phyloP scores from a whole-genome alignment of 73 alveolate genomes.

The Breviolum minutum region DNA sequence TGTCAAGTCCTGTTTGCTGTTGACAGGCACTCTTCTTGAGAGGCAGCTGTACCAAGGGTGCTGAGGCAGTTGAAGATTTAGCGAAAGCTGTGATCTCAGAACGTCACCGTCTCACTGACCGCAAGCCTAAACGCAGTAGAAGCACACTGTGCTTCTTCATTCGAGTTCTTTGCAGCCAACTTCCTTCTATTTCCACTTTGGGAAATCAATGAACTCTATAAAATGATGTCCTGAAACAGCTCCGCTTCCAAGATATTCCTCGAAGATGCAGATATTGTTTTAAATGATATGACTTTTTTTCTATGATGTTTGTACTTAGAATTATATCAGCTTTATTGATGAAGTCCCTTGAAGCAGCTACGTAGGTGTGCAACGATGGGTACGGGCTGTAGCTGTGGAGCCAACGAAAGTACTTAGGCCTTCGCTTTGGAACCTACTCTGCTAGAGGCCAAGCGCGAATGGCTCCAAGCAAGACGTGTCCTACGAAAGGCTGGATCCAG shows the following conservation, averaged over 20 bases:
- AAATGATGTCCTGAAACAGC: no score
- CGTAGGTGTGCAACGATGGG: no score
- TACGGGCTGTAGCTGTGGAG: background rate
- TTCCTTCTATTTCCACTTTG: no score
- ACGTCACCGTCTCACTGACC: background rate
- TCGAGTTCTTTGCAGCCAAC: no score
- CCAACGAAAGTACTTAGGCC: background rate
- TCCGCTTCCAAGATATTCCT: no score
- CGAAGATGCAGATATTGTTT: no score
- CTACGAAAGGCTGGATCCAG: constrained; percentile 22
- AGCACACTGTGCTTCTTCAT: no score
- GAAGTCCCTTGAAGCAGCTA: no score
- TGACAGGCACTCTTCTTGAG: constrained; percentile 71
- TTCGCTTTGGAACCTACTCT: constrained; percentile 16
- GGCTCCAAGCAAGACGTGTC: constrained; percentile 58
- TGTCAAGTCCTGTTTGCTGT: background rate
- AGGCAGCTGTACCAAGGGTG: constrained; percentile 22
- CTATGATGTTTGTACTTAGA: background rate
- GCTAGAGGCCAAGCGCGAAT: constrained; percentile 39
- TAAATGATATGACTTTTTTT: no score
- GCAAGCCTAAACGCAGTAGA: no score
- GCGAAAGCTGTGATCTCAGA: constrained; percentile 29
- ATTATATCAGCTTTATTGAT: background rate
- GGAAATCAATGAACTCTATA: no score
- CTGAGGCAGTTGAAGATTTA: constrained; percentile 62